phyloP scores from a whole-genome alignment of 495 filamentous ascomycete species.

The Xylaria intraflava region DNA sequence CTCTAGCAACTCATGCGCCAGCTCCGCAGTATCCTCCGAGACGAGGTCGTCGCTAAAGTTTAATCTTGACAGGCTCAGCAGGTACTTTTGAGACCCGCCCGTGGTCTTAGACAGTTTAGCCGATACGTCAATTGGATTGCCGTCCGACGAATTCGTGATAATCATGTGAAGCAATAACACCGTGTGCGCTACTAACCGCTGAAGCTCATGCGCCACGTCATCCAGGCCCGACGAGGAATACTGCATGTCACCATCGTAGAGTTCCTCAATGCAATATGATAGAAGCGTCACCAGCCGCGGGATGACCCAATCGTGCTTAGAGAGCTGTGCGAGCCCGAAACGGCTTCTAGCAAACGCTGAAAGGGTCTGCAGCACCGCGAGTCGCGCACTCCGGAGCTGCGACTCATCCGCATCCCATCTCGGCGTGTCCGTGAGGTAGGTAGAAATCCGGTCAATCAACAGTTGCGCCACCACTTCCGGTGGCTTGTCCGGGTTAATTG shows the following conservation, averaged over 20 bases:
- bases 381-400: conserved; percentile 25
- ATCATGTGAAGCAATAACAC: conserved; percentile 37
- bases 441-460: conserved; percentile 36
- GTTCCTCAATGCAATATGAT: conserved; percentile 36
- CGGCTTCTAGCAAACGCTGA: conserved; percentile 30
- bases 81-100: conserved; percentile 36
- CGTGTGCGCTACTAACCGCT: conserved; percentile 21
- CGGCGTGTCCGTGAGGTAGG: conserved; percentile 32
- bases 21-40: conserved; percentile 41
- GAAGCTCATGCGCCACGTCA: conserved; percentile 14
- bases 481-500: conserved; percentile 31
- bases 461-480: conserved; percentile 26
- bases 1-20: conserved; percentile 42
- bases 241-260: conserved; percentile 37
- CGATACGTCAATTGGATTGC: conserved; percentile 28
- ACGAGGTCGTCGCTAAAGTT: conserved; percentile 42
- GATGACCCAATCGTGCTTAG: conserved; percentile 32
- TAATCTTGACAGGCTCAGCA: conserved; percentile 38
- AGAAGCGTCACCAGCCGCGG: conserved; percentile 35
- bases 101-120: conserved; percentile 31
- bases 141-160: conserved; percentile 32
- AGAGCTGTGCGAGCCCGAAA: conserved; percentile 35
- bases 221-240: conserved; percentile 17
- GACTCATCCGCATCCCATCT: conserved; percentile 31
- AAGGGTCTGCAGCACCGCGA: conserved; percentile 32